Percentiles rank a stretch among this genome's conserved stretches.
phyloP scores from a whole-genome alignment of 306 rosid genomes.

The Geum urbanum region DNA sequence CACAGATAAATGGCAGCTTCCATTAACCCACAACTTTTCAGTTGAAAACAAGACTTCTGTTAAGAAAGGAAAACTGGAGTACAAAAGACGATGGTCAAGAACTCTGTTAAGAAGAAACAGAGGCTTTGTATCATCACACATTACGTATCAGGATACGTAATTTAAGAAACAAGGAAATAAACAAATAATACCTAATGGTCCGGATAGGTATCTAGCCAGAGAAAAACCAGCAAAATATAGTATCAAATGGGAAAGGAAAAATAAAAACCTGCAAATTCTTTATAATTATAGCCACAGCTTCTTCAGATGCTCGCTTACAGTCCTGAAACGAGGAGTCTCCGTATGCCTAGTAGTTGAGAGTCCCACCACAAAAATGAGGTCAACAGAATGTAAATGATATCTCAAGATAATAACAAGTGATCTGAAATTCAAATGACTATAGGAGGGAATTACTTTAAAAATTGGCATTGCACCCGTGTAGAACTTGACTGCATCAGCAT shows the following conservation, averaged over 20 bases:
- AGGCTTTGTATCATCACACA: neutral
- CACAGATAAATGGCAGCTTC: neutral
- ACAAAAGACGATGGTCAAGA: neutral
- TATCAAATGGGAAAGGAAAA: conserved; percentile 19
- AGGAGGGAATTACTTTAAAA: conserved; percentile 54
- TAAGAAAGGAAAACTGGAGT: neutral
- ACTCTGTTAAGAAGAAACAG: neutral
- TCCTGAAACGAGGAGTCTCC: conserved; percentile 90
- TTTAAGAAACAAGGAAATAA: neutral
- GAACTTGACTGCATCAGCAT: conserved; percentile 85
- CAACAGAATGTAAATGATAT: neutral
- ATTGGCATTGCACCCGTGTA: conserved; percentile 93
- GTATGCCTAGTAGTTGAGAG: conserved; percentile 51
- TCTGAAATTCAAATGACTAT: conserved; percentile 16
- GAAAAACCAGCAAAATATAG: neutral
- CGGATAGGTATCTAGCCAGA: conserved; percentile 14
- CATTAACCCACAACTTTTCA: neutral
- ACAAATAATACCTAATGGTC: neutral
- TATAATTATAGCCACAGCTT: conserved; percentile 61
- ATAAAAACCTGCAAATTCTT: conserved; percentile 67
- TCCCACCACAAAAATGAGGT: neutral
- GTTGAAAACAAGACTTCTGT: neutral
- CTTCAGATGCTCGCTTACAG: conserved; percentile 90
- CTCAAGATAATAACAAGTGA: conserved; percentile 21
- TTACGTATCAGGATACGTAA: neutral